Evolutionary conservation across 2,329 filamentous ascomycete species (phyloP).

Genomic region (Pseudogymnoascus sp.): DNA sequence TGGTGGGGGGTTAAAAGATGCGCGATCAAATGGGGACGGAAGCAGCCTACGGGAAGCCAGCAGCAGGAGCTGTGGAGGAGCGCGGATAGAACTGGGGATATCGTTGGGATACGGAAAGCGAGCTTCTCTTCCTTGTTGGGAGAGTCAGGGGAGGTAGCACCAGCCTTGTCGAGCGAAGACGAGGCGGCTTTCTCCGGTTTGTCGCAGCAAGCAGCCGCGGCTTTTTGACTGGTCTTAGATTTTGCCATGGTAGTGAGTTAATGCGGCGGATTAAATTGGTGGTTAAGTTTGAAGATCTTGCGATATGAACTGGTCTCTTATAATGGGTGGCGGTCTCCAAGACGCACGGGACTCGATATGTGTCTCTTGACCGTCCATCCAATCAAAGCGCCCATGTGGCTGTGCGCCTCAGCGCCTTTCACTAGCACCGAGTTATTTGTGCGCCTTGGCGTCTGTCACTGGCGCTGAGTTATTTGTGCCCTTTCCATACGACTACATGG

Average conservation of each 20-base stretch:
- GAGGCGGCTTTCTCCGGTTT: not conserved
- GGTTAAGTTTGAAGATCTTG: not conserved
- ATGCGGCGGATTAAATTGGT: not conserved
- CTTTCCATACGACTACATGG: not conserved
- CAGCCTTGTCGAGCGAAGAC: not conserved
- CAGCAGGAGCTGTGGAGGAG: not conserved
- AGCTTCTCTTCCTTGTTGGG: not conserved
- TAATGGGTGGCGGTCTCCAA: not conserved
- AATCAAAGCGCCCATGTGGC: not conserved
- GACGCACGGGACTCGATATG: not conserved
- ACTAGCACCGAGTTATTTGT: not conserved
- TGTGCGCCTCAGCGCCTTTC: not conserved
- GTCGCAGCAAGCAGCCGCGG: not conserved
- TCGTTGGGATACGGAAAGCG: not conserved
- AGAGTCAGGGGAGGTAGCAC: not conserved
- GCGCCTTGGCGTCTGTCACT: not conserved
- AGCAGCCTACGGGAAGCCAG: not conserved
- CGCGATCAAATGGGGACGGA: not conserved
- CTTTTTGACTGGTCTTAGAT: not conserved
- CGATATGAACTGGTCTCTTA: not conserved
- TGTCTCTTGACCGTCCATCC: not conserved
- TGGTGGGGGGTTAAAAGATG: not conserved
- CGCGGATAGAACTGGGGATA: not conserved
- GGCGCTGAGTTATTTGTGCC: not conserved
- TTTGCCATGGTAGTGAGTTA: not conserved